Percentiles rank a stretch among this genome's conserved stretches.
These are phyloP conservation scores for Allium fistulosum DNA, from an alignment of 106 monocot genomes.

Conservation along the genomic window DNA sequence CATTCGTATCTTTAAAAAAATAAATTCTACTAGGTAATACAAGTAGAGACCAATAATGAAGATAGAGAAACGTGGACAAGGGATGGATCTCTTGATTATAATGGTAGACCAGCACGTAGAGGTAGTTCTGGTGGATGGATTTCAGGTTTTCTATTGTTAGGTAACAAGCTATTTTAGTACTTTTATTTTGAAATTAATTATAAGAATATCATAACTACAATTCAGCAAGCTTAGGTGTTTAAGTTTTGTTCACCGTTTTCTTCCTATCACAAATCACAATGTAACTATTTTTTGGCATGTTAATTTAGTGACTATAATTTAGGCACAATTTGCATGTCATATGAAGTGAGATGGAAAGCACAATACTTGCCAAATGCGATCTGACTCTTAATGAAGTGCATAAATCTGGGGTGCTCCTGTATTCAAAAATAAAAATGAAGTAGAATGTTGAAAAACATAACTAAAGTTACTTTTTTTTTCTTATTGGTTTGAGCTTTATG, in stretches of 20 bases:
- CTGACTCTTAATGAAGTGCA: too few relatives aligned
- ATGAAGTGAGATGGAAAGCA: too few relatives aligned
- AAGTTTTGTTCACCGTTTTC: neutral
- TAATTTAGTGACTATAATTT: neutral
- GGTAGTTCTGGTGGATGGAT: slow-evolving; percentile 4
- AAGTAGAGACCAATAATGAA: neutral
- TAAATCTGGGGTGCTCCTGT: neutral
- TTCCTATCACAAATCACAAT: neutral
- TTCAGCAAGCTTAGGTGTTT: neutral
- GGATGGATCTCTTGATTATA: slow-evolving; percentile 7
- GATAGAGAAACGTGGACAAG: neutral
- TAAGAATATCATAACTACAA: neutral
- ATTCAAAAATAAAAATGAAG: neutral
- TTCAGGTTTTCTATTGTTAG: slow-evolving; percentile 6
- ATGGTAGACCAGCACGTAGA: slow-evolving; percentile 2
- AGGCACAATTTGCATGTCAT: neutral
- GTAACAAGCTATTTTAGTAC: neutral
- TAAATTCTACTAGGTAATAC: neutral
- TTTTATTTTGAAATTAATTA: neutral
- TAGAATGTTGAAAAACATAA: neutral
- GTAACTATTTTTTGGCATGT: neutral
- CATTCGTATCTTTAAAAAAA: neutral
- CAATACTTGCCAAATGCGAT: too few relatives aligned
- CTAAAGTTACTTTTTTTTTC: neutral
- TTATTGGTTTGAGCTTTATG: neutral